These are phyloP conservation scores for Misopates orontium DNA, from an alignment of 257 asterid genomes.

Conservation along the genomic window DNA sequence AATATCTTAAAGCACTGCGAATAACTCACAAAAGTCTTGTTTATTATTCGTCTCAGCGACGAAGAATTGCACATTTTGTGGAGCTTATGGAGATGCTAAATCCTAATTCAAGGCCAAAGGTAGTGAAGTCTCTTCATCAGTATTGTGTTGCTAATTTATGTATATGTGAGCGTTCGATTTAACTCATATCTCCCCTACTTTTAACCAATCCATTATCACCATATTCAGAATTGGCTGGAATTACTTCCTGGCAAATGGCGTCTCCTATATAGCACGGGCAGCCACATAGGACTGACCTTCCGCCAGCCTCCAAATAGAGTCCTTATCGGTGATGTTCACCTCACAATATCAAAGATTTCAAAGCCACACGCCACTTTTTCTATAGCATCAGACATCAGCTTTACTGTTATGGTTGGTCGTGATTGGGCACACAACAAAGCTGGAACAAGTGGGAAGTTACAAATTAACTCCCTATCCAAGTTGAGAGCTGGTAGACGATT, in stretches of 20 bases:
- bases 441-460: slow-evolving; percentile 62
- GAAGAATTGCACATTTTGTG: slow-evolving; percentile 78
- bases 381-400: slow-evolving; percentile 56
- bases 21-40: not conserved
- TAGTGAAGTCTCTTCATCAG: slow-evolving; percentile 31
- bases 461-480: slow-evolving; percentile 48
- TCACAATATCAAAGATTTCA: slow-evolving; percentile 53
- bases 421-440: slow-evolving; percentile 85
- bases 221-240: slow-evolving; percentile 77
- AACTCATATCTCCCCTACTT: not conserved
- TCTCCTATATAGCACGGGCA: slow-evolving; percentile 81
- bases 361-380: slow-evolving; percentile 61
- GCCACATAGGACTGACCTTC: slow-evolving; percentile 83
- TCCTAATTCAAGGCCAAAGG: slow-evolving; percentile 82
- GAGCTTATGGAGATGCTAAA: slow-evolving; percentile 93
- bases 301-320: slow-evolving; percentile 74
- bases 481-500: slow-evolving; percentile 82
- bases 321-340: slow-evolving; percentile 69
- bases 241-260: slow-evolving; percentile 95
- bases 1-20: not conserved
- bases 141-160: not conserved
- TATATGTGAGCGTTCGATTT: no score
- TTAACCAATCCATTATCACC: not conserved
- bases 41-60: slow-evolving; percentile 51
- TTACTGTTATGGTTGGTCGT: slow-evolving; percentile 55